phyloP scores from a whole-genome alignment of 768 basidiomycete genomes.

The Pisolithus marmoratus region DNA sequence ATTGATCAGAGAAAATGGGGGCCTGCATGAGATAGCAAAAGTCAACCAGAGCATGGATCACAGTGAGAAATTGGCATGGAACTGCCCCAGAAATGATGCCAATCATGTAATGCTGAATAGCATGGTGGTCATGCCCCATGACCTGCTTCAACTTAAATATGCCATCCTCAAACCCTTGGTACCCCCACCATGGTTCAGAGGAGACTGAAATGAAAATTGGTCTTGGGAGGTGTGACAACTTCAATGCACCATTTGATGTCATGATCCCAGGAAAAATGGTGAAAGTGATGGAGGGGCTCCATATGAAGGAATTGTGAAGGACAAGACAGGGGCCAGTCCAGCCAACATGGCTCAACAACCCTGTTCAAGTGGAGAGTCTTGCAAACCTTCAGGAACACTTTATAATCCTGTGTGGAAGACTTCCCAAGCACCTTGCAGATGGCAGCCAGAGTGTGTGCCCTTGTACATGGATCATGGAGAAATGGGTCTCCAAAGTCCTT shows the following conservation, averaged over 20 bases:
- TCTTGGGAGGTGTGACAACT: too few relatives aligned
- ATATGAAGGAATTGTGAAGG: too few relatives aligned
- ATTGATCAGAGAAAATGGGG: conserved; percentile 17
- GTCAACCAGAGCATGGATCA: conserved; percentile 32
- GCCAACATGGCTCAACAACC: too few relatives aligned
- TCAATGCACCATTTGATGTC: too few relatives aligned
- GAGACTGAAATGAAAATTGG: too few relatives aligned
- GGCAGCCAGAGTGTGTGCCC: conserved; percentile 13
- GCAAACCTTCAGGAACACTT: too few relatives aligned
- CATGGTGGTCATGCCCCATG: conserved; percentile 32
- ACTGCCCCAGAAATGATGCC: conserved; percentile 29
- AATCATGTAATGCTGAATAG: conserved; percentile 31
- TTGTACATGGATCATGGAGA: conserved; percentile 22
- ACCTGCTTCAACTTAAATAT: conserved; percentile 38
- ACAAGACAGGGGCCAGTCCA: too few relatives aligned
- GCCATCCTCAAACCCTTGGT: conserved; percentile 26
- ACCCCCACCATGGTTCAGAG: too few relatives aligned
- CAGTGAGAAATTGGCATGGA: conserved; percentile 22
- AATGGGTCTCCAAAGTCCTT: conserved; percentile 27
- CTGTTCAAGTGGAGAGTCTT: too few relatives aligned
- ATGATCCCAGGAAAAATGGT: too few relatives aligned
- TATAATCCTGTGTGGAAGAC: not conserved
- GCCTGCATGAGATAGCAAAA: conserved; percentile 33
- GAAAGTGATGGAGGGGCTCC: too few relatives aligned
- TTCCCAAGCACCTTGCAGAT: conserved; percentile 3